phyloP scores from a whole-genome alignment of 805 yeast species.

The Zygosaccharomyces pseudorouxii region DNA sequence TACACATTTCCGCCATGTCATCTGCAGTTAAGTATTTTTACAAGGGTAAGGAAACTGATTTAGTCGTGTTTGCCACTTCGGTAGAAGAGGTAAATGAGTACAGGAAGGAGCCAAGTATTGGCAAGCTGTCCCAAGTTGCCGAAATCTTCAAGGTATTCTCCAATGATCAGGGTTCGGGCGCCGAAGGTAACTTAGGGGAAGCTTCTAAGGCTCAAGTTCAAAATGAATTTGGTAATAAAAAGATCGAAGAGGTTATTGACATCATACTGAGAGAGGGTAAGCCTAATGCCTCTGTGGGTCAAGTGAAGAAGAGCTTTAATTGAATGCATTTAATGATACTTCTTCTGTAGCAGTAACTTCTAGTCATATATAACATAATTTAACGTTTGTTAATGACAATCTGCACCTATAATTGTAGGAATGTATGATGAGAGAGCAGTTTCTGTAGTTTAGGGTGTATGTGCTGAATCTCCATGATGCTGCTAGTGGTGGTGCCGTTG shows the following conservation, averaged over 20 bases:
- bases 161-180: constrained; percentile 56
- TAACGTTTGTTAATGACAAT: neutral
- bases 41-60: constrained; percentile 62
- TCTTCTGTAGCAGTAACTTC: neutral
- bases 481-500: neutral
- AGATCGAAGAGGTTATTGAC: constrained; percentile 53
- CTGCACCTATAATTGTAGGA: neutral
- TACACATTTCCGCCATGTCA: constrained; percentile 15
- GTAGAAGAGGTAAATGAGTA: constrained; percentile 41
- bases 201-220: constrained; percentile 63
- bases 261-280: constrained; percentile 58
- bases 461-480: constrained; percentile 3
- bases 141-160: constrained; percentile 62
- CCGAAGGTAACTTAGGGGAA: constrained; percentile 64
- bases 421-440: constrained; percentile 3
- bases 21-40: constrained; percentile 51
- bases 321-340: neutral
- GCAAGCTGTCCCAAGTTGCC: constrained; percentile 50
- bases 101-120: constrained; percentile 40
- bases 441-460: constrained; percentile 2
- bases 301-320: constrained; percentile 1
- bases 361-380: constrained; percentile 1
- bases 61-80: constrained; percentile 60
- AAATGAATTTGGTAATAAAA: constrained; percentile 62
- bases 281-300: constrained; percentile 37